Percentiles rank a stretch among this genome's conserved stretches.
phyloP scores from a whole-genome alignment of 345 rosid genomes.

The Lepidium africanum region DNA sequence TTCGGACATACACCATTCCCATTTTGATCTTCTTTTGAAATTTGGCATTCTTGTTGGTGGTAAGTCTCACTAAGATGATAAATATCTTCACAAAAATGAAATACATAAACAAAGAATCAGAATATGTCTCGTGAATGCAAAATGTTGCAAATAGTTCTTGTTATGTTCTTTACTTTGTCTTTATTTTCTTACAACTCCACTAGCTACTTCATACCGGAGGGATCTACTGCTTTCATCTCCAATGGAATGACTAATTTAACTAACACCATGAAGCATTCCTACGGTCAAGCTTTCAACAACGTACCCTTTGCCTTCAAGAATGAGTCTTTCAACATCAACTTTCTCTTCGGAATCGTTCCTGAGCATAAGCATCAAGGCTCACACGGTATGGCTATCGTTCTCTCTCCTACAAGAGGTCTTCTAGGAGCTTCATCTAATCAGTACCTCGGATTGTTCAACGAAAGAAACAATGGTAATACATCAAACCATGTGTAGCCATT shows the following conservation, averaged over 20 bases:
- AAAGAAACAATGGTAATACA: constrained; percentile 19
- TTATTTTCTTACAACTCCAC: background rate
- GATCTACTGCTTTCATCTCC: background rate
- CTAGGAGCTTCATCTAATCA: constrained; percentile 31
- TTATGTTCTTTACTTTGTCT: constrained; percentile 9
- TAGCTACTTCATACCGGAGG: constrained; percentile 5
- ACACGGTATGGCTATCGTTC: constrained; percentile 49
- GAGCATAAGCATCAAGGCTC: constrained; percentile 22
- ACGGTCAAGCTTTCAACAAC: constrained; percentile 47
- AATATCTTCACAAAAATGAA: no score
- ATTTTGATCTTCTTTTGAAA: no score
- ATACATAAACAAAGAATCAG: no score
- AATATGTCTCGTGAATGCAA: background rate
- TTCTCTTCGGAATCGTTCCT: constrained; percentile 50
- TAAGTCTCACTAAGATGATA: no score
- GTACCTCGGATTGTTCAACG: constrained; percentile 30
- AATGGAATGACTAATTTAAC: constrained; percentile 31
- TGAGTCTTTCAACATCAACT: constrained; percentile 32
- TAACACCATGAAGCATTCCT: constrained; percentile 22
- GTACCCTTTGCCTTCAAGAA: constrained; percentile 31
- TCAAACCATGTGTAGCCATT: constrained; percentile 45
- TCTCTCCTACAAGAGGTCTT: constrained; percentile 40
- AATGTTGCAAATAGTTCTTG: constrained; percentile 3
- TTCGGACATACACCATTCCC: no score
- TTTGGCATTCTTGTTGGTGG: no score